Base-by-base conservation (phyloP, 2,329 filamentous ascomycete species). In the Myotisia sp. region DNA sequence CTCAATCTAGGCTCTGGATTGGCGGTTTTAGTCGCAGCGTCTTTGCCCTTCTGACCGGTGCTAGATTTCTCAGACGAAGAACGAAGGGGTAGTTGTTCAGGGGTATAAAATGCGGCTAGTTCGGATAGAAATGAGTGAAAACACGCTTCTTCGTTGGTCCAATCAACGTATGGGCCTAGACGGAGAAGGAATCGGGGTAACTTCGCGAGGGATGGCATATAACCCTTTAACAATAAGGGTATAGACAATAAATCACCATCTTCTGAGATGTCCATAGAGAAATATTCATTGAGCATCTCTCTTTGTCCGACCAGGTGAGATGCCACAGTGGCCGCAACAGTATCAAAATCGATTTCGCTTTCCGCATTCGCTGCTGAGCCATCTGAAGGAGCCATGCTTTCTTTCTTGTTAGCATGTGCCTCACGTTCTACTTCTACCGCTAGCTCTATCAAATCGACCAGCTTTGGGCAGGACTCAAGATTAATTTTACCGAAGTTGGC, bases 221-320 rank as follows among this genome's bases (percentile, higher is more conserved):
- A 98, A 1, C 84, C 85, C 56, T 86, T 93, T 29, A 92, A 58
- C 22, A 98, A 65, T 6, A 98, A 65, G 0, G 90, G 92, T 10
- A 98, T 77, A 19, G 75, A 75, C 29, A 78, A 57, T 2, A 98
- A 64, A 34, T 87, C 72, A 8, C 86, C 87, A 0, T 79, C 66
- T 1, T 76, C 72, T 0, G 80, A 80, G 22, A 98, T 75, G 36
- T 87, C 76, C 28, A 98, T 62, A 1, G 78, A 79, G 55, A 98
- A 95, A 57, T 98, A 98, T 56, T 98, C 90, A 2, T 71, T 64
- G 1, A 98, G 69, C 82, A 98, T 92, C 48, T 87, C 79, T 22
- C 80, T 70, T 7, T 79, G 72, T 43, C 77, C 71, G 20, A 92
- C 67, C 2, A 95, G 65, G 24, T 44, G 42, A 4, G 37, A 32